Conservation (phyloP, 2,329 filamentous ascomycete species). For the Colletotrichum somersetense region DNA sequence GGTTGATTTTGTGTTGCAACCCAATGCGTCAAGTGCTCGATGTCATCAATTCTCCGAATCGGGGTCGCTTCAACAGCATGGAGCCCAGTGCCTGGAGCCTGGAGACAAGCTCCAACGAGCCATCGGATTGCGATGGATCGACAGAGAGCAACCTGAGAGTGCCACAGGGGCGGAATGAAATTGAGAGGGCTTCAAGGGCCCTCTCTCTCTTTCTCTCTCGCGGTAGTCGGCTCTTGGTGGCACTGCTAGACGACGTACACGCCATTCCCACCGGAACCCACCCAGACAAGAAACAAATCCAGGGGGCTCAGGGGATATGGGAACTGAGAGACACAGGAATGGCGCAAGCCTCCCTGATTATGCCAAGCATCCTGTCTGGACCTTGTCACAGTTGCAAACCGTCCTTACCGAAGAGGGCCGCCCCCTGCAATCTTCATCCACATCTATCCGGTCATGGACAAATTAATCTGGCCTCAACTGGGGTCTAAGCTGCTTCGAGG, state of each 20-base stretch:
- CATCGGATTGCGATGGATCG: conserved; percentile 36
- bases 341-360: conserved; percentile 39
- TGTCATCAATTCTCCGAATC: conserved; percentile 38
- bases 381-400: conserved; percentile 45
- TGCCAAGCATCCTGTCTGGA: conserved; percentile 35
- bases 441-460: conserved; percentile 32
- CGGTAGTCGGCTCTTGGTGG: conserved; percentile 39
- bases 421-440: conserved; percentile 30
- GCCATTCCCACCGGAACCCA: conserved; percentile 27
- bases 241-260: conserved; percentile 39
- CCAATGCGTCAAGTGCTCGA: conserved; percentile 26
- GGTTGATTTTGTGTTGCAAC: conserved; percentile 31
- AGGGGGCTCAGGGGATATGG: conserved; percentile 27
- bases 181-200: conserved; percentile 28
- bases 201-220: conserved; percentile 31
- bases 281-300: conserved; percentile 35
- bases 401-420: conserved; percentile 45
- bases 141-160: conserved; percentile 27
- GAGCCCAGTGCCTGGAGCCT: conserved; percentile 21
- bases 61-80: conserved; percentile 36
- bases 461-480: conserved; percentile 31
- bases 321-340: conserved; percentile 26
- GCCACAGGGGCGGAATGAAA: conserved; percentile 32
- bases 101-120: conserved; percentile 34
- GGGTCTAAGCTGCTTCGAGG: conserved; percentile 53